phyloP scores from a whole-genome alignment of 176 grass and related monocot genomes.

The Musa troglodytarum region DNA sequence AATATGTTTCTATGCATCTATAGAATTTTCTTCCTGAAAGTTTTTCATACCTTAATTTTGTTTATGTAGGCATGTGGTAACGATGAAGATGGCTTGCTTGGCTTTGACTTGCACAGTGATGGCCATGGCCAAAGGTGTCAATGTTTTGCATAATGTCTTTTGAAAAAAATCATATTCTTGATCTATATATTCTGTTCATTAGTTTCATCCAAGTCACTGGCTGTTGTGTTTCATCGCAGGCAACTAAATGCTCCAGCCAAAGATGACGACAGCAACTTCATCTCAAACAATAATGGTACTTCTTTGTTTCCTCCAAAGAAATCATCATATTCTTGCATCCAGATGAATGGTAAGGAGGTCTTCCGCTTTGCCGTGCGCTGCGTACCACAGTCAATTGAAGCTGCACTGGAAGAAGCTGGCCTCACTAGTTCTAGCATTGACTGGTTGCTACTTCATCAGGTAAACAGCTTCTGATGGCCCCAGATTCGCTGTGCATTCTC shows the following conservation, averaged over 20 bases:
- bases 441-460: constrained; percentile 95
- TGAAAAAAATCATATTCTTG: neutral
- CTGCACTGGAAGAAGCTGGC: constrained; percentile 60
- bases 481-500: neutral
- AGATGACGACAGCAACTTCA: constrained; percentile 20
- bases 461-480: constrained; percentile 22
- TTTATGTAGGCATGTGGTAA: constrained; percentile 49
- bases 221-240: constrained; percentile 31
- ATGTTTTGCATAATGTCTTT: neutral
- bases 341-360: constrained; percentile 97
- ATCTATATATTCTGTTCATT: neutral
- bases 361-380: constrained; percentile 87
- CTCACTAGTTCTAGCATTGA: constrained; percentile 60
- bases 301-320: constrained; percentile 74
- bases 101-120: constrained; percentile 73
- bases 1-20: neutral
- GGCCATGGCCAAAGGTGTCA: constrained; percentile 70
- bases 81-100: constrained; percentile 80
- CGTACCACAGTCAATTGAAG: constrained; percentile 71
- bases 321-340: constrained; percentile 55
- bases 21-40: neutral
- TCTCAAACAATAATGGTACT: constrained; percentile 48
- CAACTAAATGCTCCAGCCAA: constrained; percentile 36
- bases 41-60: neutral
- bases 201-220: neutral